Conservation (phyloP, 78 protist species). For the Pelomyxa schiedti region DNA sequence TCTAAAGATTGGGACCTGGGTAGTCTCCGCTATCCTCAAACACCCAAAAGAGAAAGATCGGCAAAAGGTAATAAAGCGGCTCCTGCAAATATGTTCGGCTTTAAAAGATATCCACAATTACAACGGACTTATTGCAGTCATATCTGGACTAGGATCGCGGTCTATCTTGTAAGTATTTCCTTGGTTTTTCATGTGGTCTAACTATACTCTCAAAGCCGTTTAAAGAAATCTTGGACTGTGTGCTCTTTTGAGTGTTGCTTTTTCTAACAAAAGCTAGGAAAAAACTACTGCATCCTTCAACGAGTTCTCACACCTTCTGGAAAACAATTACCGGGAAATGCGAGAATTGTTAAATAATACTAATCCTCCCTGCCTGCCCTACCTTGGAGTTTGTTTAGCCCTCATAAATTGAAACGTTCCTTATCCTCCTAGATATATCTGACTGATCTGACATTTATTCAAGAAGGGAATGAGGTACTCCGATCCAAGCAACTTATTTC, state of each 20-base stretch:
- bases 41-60: conserved; percentile 14
- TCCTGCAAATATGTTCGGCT: conserved; percentile 18
- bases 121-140: conserved; percentile 49
- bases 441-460: conserved; percentile 55
- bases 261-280: too few species aligned
- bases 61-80: conserved; percentile 15
- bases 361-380: conserved; percentile 53
- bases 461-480: conserved; percentile 62
- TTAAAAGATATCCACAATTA: conserved; percentile 49
- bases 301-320: conserved; percentile 5
- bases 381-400: too few species aligned
- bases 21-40: neutral
- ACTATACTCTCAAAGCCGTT: conserved; percentile 4
- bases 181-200: neutral
- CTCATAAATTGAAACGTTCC: conserved; percentile 1
- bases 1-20: too few species aligned
- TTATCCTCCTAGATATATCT: too few species aligned
- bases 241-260: conserved; percentile 3
- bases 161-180: neutral
- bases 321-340: conserved; percentile 23
- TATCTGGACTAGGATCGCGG: conserved; percentile 22
- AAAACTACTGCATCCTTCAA: neutral
- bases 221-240: conserved; percentile 49
- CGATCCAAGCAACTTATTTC: too few species aligned
- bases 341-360: conserved; percentile 12